These are phyloP conservation scores for Heliosperma pusillum DNA, from an alignment of 148 eudicot species.

Conservation along the genomic window DNA sequence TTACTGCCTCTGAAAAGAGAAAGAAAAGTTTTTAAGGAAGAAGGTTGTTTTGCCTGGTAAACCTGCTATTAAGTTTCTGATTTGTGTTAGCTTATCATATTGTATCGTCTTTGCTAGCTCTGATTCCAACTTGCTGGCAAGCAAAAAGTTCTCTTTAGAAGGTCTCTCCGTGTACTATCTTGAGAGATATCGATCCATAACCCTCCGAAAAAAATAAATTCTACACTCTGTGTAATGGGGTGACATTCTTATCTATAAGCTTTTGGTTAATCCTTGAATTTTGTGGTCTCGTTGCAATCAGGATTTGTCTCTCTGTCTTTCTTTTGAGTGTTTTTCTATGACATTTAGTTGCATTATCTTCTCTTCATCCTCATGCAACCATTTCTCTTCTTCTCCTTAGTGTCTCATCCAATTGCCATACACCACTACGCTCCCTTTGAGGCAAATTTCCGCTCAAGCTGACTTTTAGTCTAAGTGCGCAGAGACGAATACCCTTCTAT, in stretches of 20 bases:
- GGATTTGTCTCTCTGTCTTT: background rate
- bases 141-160: background rate
- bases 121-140: background rate
- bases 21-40: background rate
- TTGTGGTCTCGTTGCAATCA: background rate
- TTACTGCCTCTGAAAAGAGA: background rate
- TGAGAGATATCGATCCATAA: too few species aligned
- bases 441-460: background rate
- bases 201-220: background rate
- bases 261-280: background rate
- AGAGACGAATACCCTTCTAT: background rate
- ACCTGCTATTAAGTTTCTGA: background rate
- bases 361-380: background rate
- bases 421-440: background rate
- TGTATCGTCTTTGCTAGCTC: background rate
- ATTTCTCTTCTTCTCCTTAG: background rate
- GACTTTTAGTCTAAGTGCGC: background rate
- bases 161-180: background rate
- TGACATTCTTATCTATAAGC: background rate
- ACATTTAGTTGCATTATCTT: too few species aligned
- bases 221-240: background rate
- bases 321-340: too few species aligned
- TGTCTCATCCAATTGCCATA: background rate
- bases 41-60: background rate
- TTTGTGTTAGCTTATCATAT: background rate